phyloP scores from a whole-genome alignment of 768 basidiomycete genomes.

The Antrodiella citrinella region DNA sequence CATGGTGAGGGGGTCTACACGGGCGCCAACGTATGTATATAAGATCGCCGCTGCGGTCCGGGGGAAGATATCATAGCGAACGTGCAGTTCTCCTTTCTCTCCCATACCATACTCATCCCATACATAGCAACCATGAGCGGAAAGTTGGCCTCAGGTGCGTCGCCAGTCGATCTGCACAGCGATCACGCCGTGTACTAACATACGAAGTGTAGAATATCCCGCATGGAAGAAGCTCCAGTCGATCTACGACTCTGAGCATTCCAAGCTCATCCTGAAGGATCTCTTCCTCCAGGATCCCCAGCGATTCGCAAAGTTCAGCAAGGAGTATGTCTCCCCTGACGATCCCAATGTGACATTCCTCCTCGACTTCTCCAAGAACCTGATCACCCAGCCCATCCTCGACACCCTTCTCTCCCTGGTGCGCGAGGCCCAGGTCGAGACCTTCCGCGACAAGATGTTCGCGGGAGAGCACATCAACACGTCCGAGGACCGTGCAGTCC shows the following conservation, averaged over 20 bases:
- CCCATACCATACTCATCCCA: not conserved
- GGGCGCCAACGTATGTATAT: too few relatives aligned
- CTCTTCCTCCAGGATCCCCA: conserved; percentile 85
- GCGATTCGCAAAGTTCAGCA: conserved; percentile 82
- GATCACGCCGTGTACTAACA: not conserved
- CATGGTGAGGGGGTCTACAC: too few relatives aligned
- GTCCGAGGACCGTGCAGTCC: conserved; percentile 92
- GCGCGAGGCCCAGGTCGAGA: conserved; percentile 80
- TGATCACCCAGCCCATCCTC: conserved; percentile 83
- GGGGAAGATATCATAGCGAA: not conserved
- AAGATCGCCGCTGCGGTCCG: too few relatives aligned
- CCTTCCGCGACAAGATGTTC: conserved; percentile 88
- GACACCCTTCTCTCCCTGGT: conserved; percentile 70
- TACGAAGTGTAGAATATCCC: conserved; percentile 55
- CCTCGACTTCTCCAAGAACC: conserved; percentile 95
- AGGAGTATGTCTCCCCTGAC: conserved; percentile 57
- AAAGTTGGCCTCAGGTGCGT: conserved; percentile 52
- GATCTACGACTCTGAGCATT: conserved; percentile 65
- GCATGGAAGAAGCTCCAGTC: conserved; percentile 89
- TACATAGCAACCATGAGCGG: conserved; percentile 42
- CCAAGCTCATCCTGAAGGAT: conserved; percentile 79
- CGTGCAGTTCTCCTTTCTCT: conserved; percentile 2
- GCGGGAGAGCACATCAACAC: conserved; percentile 97
- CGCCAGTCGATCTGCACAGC: not conserved
- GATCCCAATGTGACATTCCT: conserved; percentile 74